Conservation (phyloP, 768 basidiomycete genomes). For the Porphyrellus cyaneotinctus region DNA sequence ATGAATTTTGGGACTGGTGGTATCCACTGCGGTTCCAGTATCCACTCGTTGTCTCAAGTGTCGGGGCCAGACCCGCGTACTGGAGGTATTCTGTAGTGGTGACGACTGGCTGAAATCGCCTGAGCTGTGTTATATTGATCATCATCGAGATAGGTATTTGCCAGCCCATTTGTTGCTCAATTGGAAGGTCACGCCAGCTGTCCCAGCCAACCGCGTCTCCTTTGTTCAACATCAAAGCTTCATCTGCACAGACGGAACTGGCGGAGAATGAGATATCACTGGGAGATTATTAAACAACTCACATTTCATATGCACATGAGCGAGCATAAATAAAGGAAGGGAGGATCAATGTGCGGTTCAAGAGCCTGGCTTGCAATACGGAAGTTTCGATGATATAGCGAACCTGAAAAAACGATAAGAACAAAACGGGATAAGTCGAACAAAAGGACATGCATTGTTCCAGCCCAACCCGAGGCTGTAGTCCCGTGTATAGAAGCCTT, state of each 20-base stretch:
- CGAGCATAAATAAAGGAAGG: constrained; percentile 43
- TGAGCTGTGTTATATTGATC: constrained; percentile 39
- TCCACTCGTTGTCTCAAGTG: constrained; percentile 35
- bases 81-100: constrained; percentile 38
- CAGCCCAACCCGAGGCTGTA: constrained; percentile 44
- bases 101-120: constrained; percentile 33
- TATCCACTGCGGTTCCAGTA: constrained; percentile 34
- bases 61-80: constrained; percentile 31
- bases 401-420: constrained; percentile 27
- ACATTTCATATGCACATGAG: constrained; percentile 39
- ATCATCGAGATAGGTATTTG: constrained; percentile 33
- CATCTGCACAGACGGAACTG: constrained; percentile 35
- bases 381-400: constrained; percentile 44
- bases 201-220: constrained; percentile 38
- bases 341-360: constrained; percentile 40
- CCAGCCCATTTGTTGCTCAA: constrained; percentile 32
- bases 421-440: neutral
- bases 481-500: constrained; percentile 40
- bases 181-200: constrained; percentile 36
- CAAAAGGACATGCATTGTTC: constrained; percentile 36
- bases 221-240: constrained; percentile 40
- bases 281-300: constrained; percentile 5
- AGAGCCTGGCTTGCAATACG: constrained; percentile 34
- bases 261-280: neutral
- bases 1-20: constrained; percentile 17